Evolutionary conservation across 176 grass and related monocot species (phyloP), one percentile per base, ranked within the genome.

Genomic region (Pontederia paniculata): DNA sequence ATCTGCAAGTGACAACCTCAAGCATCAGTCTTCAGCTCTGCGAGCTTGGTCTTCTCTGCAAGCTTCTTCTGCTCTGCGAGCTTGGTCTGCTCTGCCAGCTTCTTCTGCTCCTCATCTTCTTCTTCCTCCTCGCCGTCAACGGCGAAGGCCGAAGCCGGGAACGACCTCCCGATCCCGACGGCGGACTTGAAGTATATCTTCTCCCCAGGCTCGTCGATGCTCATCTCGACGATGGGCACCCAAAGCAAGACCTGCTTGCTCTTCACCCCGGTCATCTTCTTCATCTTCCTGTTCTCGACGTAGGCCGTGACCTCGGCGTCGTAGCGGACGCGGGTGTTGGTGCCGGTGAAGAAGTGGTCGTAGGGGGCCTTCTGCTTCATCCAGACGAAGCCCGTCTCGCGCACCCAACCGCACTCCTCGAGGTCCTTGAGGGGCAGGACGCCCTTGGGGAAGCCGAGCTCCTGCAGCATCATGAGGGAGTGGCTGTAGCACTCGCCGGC

Each of bases 151-250:
- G 91, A 23, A 44, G 56, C 71, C 0, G 91, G 86, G 72, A 84
- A 97, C 0, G 86, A 80, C 4, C 82, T 63, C 0, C 91, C 91
- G 55, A 97, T 84, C 0, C 83, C 83, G 19, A 97, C 80, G 7
- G 44, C 56, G 23, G 86, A 88, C 74, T 90, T 97, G 77, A 97
- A 97, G 74, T 97, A 90, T 22, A 97, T 76, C 65, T n/a, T 78
- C 46, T 85, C 67, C 12, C 31, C 58, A 17, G 25, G 61, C 12
- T 74, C 80, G 52, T 83, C 80, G 19, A 97, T 66, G 78, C 59
- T 90, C 86, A 88, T 95, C 76, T 95, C 89, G 44, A 73, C 82
- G 77, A 95, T 83, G 53, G 89, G 89, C 61, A 95, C 81, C 89
- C 89, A 95, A 28, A 95, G 73, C 62, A 95, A 48, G 66, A 95